These are phyloP conservation scores for Vanrija humicola DNA, from an alignment of 1,284 basidiomycete genomes.

Conservation along the genomic window DNA sequence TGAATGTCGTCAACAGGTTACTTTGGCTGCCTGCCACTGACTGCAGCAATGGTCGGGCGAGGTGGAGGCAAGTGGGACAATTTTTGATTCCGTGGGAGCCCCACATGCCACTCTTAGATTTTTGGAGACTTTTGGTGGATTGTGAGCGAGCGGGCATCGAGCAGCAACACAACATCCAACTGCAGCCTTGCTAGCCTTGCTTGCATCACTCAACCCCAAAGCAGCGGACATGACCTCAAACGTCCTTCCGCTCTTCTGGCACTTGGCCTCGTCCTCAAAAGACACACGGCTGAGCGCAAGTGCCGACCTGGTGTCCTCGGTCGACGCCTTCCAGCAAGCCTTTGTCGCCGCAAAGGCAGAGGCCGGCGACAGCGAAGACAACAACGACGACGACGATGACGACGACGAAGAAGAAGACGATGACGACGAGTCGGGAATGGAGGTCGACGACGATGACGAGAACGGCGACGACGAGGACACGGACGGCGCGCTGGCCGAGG, in stretches of 20 bases:
- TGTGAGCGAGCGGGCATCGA: too few species aligned
- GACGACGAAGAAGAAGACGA: constrained; percentile 56
- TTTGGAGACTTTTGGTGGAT: too few species aligned
- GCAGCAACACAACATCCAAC: too few species aligned
- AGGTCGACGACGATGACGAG: constrained; percentile 51
- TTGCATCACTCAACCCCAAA: background rate
- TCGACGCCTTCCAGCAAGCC: constrained; percentile 74
- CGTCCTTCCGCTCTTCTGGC: constrained; percentile 83
- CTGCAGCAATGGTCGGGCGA: too few species aligned
- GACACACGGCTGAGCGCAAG: constrained; percentile 80
- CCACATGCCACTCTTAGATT: too few species aligned
- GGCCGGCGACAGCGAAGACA: constrained; percentile 32
- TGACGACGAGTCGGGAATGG: constrained; percentile 50
- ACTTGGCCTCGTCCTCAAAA: constrained; percentile 77
- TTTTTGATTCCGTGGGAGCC: too few species aligned
- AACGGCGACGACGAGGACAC: constrained; percentile 50
- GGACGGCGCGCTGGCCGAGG: constrained; percentile 48
- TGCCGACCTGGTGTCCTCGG: constrained; percentile 70
- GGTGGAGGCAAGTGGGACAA: too few species aligned
- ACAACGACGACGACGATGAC: constrained; percentile 27
- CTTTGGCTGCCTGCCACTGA: too few species aligned
- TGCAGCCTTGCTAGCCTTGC: too few species aligned
- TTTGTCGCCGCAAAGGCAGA: constrained; percentile 47
- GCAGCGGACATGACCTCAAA: constrained; percentile 35
- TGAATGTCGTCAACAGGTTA: too few species aligned